Evolutionary conservation across 208 protist species (phyloP), one percentile per base, ranked within the genome.

Genomic region (Acanthamoeba triangularis): DNA sequence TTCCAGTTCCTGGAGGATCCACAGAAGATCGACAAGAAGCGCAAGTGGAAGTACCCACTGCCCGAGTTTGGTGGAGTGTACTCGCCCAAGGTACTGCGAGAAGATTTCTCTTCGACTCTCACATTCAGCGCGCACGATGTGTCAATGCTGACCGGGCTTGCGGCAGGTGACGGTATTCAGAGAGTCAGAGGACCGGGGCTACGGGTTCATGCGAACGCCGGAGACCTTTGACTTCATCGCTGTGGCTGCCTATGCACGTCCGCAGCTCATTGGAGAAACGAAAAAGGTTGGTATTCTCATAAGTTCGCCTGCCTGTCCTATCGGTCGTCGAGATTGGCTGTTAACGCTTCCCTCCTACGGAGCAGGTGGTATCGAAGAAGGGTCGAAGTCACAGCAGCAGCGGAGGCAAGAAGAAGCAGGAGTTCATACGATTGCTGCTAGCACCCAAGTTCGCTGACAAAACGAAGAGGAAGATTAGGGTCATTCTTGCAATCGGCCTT

Each of bases 1-100:
- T 93, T n/a, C 35, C 87, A 93, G 47, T 93, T 23, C 2, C 47
- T 93, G 18, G 87, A 93, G 37, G 87, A 93, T 13, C 87, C 87
- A 13, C 0, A 93, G 33, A 23, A 33, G 80, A 65, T 90, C 49
- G 87, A 93, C 37, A 5, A 4, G 35, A 54, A 30, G 54, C 16
- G 87, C 3, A 3, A 37, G 28, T 93, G 87, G 87, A 0, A 5
- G 16, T 93, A 93, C 33, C 87, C 87, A 1, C 6, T 93, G 20
- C 56, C 5, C 87, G 87, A 93, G 5, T 93, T 69, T 11, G 0
- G 3, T 6, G 87, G 87, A 0, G 63, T 93, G 23, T 93, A 93
- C 47, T 93, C 87, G 14, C 87, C 87, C 28, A 30, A 4, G 20
- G 87, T 93, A 1, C 41, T 1, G 20, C 59, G 20, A 65, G 59